Evolutionary conservation across 129 eudicot species (phyloP).

Genomic region (Centrapalus pauciflorus): DNA sequence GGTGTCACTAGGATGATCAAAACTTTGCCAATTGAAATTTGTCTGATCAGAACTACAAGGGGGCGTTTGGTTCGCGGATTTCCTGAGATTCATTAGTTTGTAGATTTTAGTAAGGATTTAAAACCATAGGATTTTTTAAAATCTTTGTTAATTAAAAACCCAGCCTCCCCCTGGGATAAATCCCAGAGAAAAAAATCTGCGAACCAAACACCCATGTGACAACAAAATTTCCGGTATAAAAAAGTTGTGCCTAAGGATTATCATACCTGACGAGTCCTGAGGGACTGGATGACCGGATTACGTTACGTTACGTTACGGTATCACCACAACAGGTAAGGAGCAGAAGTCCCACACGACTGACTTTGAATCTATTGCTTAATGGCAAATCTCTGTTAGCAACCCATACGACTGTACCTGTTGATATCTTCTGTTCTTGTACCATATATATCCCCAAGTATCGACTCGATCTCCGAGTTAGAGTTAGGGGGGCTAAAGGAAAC

Average conservation of each 20-base stretch:
- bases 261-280: neutral
- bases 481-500: constrained; percentile 26
- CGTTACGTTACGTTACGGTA: too few relatives aligned
- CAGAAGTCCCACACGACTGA: neutral
- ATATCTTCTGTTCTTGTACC: constrained; percentile 16
- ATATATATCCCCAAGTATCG: constrained; percentile 23
- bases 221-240: constrained; percentile 22
- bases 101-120: too few relatives aligned
- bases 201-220: too few relatives aligned
- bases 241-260: constrained; percentile 19
- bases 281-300: constrained; percentile 17
- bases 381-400: constrained; percentile 30
- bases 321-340: constrained; percentile 7
- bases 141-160: too few relatives aligned
- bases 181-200: too few relatives aligned
- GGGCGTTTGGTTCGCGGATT: too few relatives aligned
- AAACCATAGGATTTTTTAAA: too few relatives aligned
- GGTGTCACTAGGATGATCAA: neutral
- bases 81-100: too few relatives aligned
- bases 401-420: constrained; percentile 15
- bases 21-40: constrained; percentile 11
- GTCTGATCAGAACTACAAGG: neutral
- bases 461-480: neutral
- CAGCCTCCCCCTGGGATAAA: too few relatives aligned
- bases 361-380: neutral